phyloP scores from a whole-genome alignment of 148 eudicot species.

The Simmondsia chinensis region DNA sequence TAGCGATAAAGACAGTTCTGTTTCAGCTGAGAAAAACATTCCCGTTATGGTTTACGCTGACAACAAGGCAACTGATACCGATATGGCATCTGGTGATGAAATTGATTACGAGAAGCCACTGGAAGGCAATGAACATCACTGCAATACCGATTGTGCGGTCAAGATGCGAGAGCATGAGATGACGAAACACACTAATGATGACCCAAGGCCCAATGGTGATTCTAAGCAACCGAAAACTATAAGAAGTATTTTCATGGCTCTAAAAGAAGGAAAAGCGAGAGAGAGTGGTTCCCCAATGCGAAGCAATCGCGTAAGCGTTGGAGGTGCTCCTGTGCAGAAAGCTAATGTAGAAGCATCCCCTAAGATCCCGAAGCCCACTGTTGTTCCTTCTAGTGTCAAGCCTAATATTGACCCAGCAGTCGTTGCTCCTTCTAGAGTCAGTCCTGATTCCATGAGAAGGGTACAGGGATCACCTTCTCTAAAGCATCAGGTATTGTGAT shows the following conservation, averaged over 20 bases:
- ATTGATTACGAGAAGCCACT: slow-evolving; percentile 22
- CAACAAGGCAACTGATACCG: slow-evolving; percentile 42
- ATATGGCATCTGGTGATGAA: slow-evolving; percentile 54
- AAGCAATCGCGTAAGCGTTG: slow-evolving; percentile 33
- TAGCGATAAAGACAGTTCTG: slow-evolving; percentile 74
- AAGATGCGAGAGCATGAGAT: slow-evolving; percentile 28
- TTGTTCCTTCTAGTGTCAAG: slow-evolving; percentile 55
- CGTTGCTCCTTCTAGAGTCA: slow-evolving; percentile 31
- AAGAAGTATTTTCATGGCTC: slow-evolving; percentile 48
- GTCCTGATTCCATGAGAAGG: slow-evolving; percentile 52
- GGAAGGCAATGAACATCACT: slow-evolving; percentile 26
- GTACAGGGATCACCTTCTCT: slow-evolving; percentile 42
- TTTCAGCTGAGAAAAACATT: slow-evolving; percentile 58
- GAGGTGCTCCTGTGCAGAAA: slow-evolving; percentile 26
- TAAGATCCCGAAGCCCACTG: slow-evolving; percentile 48
- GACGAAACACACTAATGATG: slow-evolving; percentile 31
- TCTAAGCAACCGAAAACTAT: slow-evolving; percentile 53
- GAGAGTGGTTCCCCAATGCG: slow-evolving; percentile 91
- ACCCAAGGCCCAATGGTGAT: slow-evolving; percentile 29
- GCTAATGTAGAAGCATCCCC: slow-evolving; percentile 44
- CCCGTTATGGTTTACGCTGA: slow-evolving; percentile 34
- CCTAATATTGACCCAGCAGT: slow-evolving; percentile 33
- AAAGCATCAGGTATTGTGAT: slow-evolving; percentile 66
- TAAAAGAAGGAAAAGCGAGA: slow-evolving; percentile 75
- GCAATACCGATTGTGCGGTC: slow-evolving; percentile 15